phyloP scores from a whole-genome alignment of 139 green algal species.

The Chlamydomonas sp. region DNA sequence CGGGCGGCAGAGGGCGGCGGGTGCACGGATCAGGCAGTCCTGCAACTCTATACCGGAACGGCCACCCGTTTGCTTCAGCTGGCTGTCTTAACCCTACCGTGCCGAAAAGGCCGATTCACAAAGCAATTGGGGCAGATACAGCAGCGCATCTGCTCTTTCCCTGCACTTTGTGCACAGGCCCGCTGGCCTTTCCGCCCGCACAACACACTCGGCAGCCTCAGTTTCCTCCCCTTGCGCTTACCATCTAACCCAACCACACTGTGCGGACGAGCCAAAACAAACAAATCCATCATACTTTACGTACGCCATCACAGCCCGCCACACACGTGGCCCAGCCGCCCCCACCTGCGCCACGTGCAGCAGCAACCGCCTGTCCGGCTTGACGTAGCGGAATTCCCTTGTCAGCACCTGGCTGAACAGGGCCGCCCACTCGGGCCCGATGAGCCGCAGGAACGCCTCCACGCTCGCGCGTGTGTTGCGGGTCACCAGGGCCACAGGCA shows the following conservation, averaged over 20 bases:
- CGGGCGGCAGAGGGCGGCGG: background rate
- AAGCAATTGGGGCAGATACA: too few relatives aligned
- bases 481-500: slow-evolving; percentile 73
- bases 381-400: slow-evolving; percentile 73
- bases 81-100: too few relatives aligned
- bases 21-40: background rate
- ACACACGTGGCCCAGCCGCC: background rate
- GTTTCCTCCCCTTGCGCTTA: too few relatives aligned
- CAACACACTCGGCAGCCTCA: too few relatives aligned
- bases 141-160: too few relatives aligned
- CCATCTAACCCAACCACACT: too few relatives aligned
- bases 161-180: too few relatives aligned
- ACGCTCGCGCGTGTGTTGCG: slow-evolving; percentile 74
- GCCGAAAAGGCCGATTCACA: too few relatives aligned
- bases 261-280: background rate
- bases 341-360: slow-evolving; percentile 70
- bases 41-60: too few relatives aligned
- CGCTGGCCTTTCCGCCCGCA: too few relatives aligned
- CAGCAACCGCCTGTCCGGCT: slow-evolving; percentile 77
- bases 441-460: slow-evolving; percentile 56
- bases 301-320: background rate
- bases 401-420: slow-evolving; percentile 73
- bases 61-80: too few relatives aligned
- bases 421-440: slow-evolving; percentile 66
- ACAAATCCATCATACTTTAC: background rate